These are phyloP conservation scores for Saturnispora bothae DNA, from an alignment of 805 yeast species.

Conservation along the genomic window DNA sequence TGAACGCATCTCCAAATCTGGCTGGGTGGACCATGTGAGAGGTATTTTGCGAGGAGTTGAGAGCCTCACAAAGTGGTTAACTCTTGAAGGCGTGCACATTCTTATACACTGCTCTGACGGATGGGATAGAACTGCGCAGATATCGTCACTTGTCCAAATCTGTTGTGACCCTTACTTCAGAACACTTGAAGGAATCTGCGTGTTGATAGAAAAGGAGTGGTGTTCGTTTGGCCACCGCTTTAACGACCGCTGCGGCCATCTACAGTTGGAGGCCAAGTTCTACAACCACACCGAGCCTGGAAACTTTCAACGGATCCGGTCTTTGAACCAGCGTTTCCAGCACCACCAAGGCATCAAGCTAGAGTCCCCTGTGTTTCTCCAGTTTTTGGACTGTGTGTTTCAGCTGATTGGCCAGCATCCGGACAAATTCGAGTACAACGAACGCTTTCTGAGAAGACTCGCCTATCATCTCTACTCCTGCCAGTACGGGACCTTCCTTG, in stretches of 20 bases:
- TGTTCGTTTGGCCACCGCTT: slow-evolving; percentile 88
- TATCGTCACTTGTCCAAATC: slow-evolving; percentile 71
- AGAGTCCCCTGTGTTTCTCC: slow-evolving; percentile 90
- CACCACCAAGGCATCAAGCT: slow-evolving; percentile 42
- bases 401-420: slow-evolving; percentile 71
- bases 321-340: slow-evolving; percentile 41
- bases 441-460: slow-evolving; percentile 72
- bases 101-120: slow-evolving; percentile 95
- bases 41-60: slow-evolving; percentile 67
- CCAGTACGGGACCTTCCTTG: slow-evolving; percentile 86
- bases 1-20: slow-evolving; percentile 49
- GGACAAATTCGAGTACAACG: slow-evolving; percentile 71
- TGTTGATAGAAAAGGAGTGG: slow-evolving; percentile 90
- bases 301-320: slow-evolving; percentile 31
- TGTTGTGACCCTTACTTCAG: slow-evolving; percentile 87
- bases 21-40: slow-evolving; percentile 70
- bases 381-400: slow-evolving; percentile 81
- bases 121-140: slow-evolving; percentile 95
- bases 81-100: slow-evolving; percentile 72
- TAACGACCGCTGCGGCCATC: slow-evolving; percentile 71
- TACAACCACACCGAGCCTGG: slow-evolving; percentile 31
- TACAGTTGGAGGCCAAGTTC: slow-evolving; percentile 43
- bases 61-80: slow-evolving; percentile 69
- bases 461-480: slow-evolving; percentile 86
- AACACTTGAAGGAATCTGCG: slow-evolving; percentile 79